These are phyloP conservation scores for Melanopsichium pennsylvanicum DNA, from an alignment of 1,284 basidiomycete species.

Conservation along the genomic window DNA sequence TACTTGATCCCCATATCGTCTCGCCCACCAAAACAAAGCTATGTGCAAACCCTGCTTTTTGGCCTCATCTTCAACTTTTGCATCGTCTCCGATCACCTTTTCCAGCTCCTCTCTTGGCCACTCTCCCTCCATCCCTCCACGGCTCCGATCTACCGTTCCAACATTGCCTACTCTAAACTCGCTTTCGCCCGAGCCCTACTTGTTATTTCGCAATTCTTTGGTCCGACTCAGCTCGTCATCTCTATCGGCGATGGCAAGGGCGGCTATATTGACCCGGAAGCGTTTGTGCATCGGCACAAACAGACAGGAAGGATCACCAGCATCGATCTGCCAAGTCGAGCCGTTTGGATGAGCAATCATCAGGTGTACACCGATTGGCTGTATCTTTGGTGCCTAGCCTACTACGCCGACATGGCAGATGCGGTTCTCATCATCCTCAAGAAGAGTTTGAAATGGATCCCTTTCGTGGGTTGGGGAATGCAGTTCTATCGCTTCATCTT, in stretches of 20 bases:
- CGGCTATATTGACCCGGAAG: slow-evolving; percentile 43
- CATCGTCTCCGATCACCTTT: slow-evolving; percentile 43
- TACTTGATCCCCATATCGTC: slow-evolving; percentile 44
- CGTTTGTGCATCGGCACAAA: slow-evolving; percentile 38
- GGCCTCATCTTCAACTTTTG: slow-evolving; percentile 49
- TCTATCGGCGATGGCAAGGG: slow-evolving; percentile 50
- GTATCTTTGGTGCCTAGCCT: slow-evolving; percentile 59
- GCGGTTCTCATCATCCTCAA: slow-evolving; percentile 57
- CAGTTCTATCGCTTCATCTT: slow-evolving; percentile 62
- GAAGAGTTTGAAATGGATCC: slow-evolving; percentile 53
- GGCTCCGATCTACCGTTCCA: slow-evolving; percentile 21
- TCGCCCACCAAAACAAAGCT: slow-evolving; percentile 21
- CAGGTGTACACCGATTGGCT: slow-evolving; percentile 63
- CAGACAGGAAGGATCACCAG: slow-evolving; percentile 28
- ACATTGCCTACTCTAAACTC: slow-evolving; percentile 51
- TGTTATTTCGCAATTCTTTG: slow-evolving; percentile 55
- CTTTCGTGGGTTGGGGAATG: slow-evolving; percentile 59
- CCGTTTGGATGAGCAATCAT: slow-evolving; percentile 56
- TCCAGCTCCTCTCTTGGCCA: slow-evolving; percentile 48
- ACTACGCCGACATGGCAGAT: slow-evolving; percentile 52
- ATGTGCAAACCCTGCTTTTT: slow-evolving; percentile 45
- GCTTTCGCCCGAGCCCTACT: slow-evolving; percentile 43
- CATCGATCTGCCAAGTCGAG: slow-evolving; percentile 43
- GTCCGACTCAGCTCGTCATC: slow-evolving; percentile 51
- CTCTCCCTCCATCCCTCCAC: slow-evolving; percentile 38